Evolutionary conservation across 768 basidiomycete genomes (phyloP).

Genomic region (Russula vinacea): DNA sequence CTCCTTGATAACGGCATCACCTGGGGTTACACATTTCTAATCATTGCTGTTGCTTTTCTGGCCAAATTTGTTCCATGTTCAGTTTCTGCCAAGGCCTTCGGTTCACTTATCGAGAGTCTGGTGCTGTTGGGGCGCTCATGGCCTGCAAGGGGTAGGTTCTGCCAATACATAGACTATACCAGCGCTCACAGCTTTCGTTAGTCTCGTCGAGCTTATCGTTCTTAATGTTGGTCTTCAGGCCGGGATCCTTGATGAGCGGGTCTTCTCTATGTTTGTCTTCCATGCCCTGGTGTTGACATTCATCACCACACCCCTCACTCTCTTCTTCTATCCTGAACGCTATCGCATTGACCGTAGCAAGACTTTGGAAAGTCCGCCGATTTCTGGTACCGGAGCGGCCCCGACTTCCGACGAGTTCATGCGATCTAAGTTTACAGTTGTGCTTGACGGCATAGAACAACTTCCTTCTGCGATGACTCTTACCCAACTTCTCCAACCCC

Average conservation of each 20-base stretch:
- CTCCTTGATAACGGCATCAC: slow-evolving; percentile 68
- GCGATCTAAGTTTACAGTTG: slow-evolving; percentile 63
- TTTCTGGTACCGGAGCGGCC: slow-evolving; percentile 12
- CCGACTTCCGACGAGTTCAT: slow-evolving; percentile 36
- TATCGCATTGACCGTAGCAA: slow-evolving; percentile 44
- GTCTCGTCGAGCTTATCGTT: slow-evolving; percentile 84
- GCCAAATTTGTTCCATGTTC: slow-evolving; percentile 78
- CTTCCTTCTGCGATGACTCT: slow-evolving; percentile 80
- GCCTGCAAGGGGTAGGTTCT: slow-evolving; percentile 74
- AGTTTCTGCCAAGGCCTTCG: slow-evolving; percentile 51
- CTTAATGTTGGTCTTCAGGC: slow-evolving; percentile 83
- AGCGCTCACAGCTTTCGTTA: slow-evolving; percentile 31
- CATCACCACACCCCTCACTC: slow-evolving; percentile 79
- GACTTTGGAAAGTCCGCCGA: slow-evolving; percentile 21
- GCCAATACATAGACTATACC: slow-evolving; percentile 1
- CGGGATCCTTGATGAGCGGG: slow-evolving; percentile 55
- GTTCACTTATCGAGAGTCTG: slow-evolving; percentile 76
- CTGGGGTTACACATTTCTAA: slow-evolving; percentile 79
- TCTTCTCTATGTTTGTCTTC: slow-evolving; percentile 90
- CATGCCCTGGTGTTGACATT: slow-evolving; percentile 74
- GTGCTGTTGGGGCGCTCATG: slow-evolving; percentile 86
- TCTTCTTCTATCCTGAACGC: slow-evolving; percentile 69
- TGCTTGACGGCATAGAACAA: slow-evolving; percentile 80
- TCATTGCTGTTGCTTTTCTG: slow-evolving; percentile 69
- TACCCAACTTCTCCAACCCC: slow-evolving; percentile 62